Evolutionary conservation across 2,329 filamentous ascomycete species (phyloP).

Genomic region (Exophiala xenobiotica): DNA sequence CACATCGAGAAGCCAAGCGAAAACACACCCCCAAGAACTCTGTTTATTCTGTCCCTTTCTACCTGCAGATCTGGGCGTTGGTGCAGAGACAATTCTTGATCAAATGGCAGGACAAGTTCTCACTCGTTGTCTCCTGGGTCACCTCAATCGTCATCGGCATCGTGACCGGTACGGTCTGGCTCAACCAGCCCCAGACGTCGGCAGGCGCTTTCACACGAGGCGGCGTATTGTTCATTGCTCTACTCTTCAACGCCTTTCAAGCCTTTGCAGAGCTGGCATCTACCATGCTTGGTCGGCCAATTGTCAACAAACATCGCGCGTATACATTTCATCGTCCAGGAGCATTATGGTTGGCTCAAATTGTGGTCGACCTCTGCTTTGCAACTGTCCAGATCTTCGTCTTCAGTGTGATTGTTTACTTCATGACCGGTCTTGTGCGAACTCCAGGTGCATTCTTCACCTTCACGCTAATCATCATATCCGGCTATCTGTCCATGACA

Average conservation of each 20-base stretch:
- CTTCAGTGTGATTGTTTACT: constrained; percentile 75
- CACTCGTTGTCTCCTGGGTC: constrained; percentile 70
- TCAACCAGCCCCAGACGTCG: constrained; percentile 62
- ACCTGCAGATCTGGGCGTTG: constrained; percentile 77
- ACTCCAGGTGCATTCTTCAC: constrained; percentile 76
- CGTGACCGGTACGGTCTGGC: constrained; percentile 75
- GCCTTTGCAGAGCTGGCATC: constrained; percentile 74
- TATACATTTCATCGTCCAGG: constrained; percentile 82
- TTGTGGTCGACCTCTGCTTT: constrained; percentile 66
- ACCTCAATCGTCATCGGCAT: constrained; percentile 72
- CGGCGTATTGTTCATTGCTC: constrained; percentile 74
- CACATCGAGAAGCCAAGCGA: constrained; percentile 76
- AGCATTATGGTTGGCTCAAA: constrained; percentile 79
- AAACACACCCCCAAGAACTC: constrained; percentile 68
- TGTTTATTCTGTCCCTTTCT: constrained; percentile 80
- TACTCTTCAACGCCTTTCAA: constrained; percentile 85
- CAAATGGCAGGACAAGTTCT: constrained; percentile 82
- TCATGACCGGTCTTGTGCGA: constrained; percentile 69
- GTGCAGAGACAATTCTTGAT: constrained; percentile 82
- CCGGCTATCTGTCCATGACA: constrained; percentile 70
- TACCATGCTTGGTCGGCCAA: constrained; percentile 72
- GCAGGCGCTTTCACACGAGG: constrained; percentile 77
- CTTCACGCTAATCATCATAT: constrained; percentile 69
- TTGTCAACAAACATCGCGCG: constrained; percentile 80
- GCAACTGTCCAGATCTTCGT: constrained; percentile 67